phyloP scores from a whole-genome alignment of 2,329 filamentous ascomycete species.

The Leptographium radiaticola region DNA sequence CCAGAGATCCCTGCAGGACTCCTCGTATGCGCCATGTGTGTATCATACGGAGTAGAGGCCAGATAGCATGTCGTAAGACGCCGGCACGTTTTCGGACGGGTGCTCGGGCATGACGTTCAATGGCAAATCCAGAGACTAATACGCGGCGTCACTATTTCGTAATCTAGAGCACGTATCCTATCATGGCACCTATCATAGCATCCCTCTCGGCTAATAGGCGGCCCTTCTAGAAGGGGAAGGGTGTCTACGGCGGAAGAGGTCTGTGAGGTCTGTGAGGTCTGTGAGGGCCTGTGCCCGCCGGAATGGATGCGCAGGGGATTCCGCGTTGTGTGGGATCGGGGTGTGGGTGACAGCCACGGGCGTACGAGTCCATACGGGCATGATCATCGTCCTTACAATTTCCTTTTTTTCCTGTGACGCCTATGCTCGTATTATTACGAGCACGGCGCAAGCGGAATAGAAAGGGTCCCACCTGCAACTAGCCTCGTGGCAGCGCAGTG shows the following conservation, averaged over 20 bases:
- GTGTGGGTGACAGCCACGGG: neutral
- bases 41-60: neutral
- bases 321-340: too few relatives aligned
- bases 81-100: neutral
- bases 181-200: neutral
- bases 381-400: neutral
- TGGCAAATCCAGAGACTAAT: too few relatives aligned
- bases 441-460: neutral
- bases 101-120: too few relatives aligned
- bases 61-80: neutral
- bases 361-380: neutral
- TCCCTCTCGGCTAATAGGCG: neutral
- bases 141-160: neutral
- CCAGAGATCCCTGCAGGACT: neutral
- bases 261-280: neutral
- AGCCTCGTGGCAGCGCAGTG: neutral
- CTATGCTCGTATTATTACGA: neutral
- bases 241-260: neutral
- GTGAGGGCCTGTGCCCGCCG: neutral
- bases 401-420: neutral
- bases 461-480: neutral
- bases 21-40: neutral
- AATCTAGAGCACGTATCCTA: neutral
- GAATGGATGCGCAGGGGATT: neutral
- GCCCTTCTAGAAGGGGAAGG: neutral